Evolutionary conservation across 2,329 filamentous ascomycete species (phyloP), one percentile per base, ranked within the genome.

Genomic region (Diaporthe velutina): DNA sequence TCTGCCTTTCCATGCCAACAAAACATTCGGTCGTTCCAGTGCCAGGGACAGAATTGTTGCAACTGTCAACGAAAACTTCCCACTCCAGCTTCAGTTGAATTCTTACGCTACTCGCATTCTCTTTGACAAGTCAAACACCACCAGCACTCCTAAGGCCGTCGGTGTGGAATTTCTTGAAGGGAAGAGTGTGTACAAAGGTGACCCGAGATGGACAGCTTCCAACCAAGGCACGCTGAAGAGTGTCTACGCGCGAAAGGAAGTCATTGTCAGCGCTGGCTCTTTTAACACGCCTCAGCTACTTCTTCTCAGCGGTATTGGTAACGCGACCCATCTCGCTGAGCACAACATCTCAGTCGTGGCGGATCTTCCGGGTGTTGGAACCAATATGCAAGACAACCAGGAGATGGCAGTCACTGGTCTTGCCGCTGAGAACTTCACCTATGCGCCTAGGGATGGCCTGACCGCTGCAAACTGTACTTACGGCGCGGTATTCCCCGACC

Each of bases 241-340:
- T 1, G 77, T 76, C 4, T 76, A 73, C 5, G 78, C 78, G 28
- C 67, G 71, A 19, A 82, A 80, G 42, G 87, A 89, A 75, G 83
- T 89, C 28, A 88, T 89, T 40, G 75, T 89, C 17, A 83, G 84
- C 0, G 86, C 85, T 1, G 87, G 88, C 17, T 80, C 84, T 3
- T 86, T 88, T 77, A 86, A 87, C 77, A 84, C 85, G 17, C 87
- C 87, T 7, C 86, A 88, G 75, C 83, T 89, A 4, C 84, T 90
- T 5, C 87, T 88, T 80, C 81, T 88, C 0, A 88, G 86, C 67
- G 88, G 88, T 8, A 81, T 89, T 28, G 87, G 87, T 0, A 83
- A 85, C 0, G 80, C 80, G 1, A 79, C 80, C 0, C 83, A 86
- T 30, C 83, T 90, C 2, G 71, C 83, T 10, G 80, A 82, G 40